Percentiles rank a stretch among this genome's conserved stretches.
Conservation (phyloP, 306 rosid genomes). For the Astragalus glycyphyllos region DNA sequence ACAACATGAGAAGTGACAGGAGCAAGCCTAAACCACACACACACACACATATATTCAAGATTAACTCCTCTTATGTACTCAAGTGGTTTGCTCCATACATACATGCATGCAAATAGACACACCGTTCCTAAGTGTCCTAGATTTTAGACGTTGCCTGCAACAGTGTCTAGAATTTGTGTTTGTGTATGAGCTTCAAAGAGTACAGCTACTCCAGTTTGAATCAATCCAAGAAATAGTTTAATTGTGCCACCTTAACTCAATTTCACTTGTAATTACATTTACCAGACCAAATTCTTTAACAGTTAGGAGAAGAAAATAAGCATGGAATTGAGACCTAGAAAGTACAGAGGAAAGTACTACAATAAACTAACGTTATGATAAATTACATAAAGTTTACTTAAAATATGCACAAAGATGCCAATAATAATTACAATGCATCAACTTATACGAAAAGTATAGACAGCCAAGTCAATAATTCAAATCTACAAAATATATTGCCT, state of each 20-base stretch:
- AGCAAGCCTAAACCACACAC: not conserved
- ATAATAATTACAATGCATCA: slow-evolving; percentile 3
- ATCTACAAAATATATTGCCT: not conserved
- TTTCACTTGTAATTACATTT: slow-evolving; percentile 1
- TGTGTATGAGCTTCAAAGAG: not conserved
- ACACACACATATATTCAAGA: not conserved
- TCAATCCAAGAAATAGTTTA: not conserved
- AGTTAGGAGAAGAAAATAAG: not conserved
- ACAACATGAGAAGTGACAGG: too few species aligned
- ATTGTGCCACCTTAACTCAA: not conserved
- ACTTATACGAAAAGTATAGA: not conserved
- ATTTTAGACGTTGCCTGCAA: not conserved
- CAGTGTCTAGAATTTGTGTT: too few species aligned
- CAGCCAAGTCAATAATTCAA: slow-evolving; percentile 10
- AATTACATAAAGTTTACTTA: not conserved
- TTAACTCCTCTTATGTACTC: not conserved
- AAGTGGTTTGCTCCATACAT: not conserved
- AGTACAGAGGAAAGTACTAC: slow-evolving; percentile 2
- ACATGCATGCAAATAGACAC: not conserved
- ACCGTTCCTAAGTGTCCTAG: not conserved
- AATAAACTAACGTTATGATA: slow-evolving; percentile 7
- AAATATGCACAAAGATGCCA: not conserved
- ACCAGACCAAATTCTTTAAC: slow-evolving; percentile 10
- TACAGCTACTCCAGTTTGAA: not conserved
- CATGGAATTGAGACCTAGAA: not conserved